phyloP scores from a whole-genome alignment of 192 early-diverging fungal genomes.

The Umbelopsis sp. region DNA sequence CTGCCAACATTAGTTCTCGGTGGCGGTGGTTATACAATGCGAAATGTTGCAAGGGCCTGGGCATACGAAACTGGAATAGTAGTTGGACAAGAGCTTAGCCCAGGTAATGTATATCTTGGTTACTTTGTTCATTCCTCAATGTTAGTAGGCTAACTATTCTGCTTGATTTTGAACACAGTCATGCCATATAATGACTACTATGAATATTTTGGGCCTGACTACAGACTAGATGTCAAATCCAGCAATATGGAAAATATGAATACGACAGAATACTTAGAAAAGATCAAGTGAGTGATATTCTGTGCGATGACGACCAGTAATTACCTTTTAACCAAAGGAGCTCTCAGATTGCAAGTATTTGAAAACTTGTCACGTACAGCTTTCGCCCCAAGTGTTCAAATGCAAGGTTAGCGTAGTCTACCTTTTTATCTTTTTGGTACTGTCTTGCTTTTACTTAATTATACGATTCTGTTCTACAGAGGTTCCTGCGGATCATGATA shows the following conservation, averaged over 20 bases:
- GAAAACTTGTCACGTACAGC: constrained; percentile 67
- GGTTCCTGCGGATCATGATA: constrained; percentile 69
- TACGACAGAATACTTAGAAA: constrained; percentile 81
- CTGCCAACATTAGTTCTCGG: constrained; percentile 92
- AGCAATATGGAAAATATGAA: constrained; percentile 92
- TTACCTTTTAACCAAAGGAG: neutral
- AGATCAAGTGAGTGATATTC: constrained; percentile 63
- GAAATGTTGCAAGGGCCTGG: constrained; percentile 97
- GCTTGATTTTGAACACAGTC: constrained; percentile 28
- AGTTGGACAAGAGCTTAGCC: constrained; percentile 69
- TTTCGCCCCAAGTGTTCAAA: constrained; percentile 79
- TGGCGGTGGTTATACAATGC: constrained; percentile 96
- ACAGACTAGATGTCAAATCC: constrained; percentile 80
- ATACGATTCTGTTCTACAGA: constrained; percentile 39
- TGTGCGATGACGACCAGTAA: neutral
- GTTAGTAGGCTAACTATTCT: neutral
- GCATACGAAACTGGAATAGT: constrained; percentile 91
- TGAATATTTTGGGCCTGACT: constrained; percentile 92
- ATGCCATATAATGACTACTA: constrained; percentile 90
- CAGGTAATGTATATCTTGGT: constrained; percentile 40
- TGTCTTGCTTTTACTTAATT: too few relatives aligned
- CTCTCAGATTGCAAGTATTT: constrained; percentile 52
- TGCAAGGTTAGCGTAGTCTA: constrained; percentile 54
- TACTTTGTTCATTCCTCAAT: neutral
- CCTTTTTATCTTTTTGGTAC: neutral